Evolutionary conservation across 306 rosid genomes (phyloP), one percentile per base, ranked within the genome.

Genomic region (Castanea sativa): DNA sequence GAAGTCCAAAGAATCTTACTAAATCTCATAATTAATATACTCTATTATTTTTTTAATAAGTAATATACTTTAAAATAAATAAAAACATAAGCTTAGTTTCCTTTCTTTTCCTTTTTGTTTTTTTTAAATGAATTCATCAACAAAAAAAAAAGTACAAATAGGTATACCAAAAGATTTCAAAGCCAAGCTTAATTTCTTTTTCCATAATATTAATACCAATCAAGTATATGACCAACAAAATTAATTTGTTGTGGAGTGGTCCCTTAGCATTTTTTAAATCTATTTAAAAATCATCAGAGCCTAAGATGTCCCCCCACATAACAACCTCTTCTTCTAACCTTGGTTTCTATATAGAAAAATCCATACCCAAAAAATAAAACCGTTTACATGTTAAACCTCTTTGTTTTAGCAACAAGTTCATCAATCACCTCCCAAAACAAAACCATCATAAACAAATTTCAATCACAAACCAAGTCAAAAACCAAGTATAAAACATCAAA

Each of bases 21-120:
- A 65, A 81, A 57, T 61, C 71, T 69, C 79, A 82, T 27, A 74
- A 15, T 69, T 33, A 65, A 38, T 45, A 70, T 61, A 18, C 58
- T 55, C 74, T 65, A n/a, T 41, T 41, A 23, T 23, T 38, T 41
- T 41, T 41, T 2, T 38, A 38, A 35, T 33, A 49, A 12, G 61
- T 33, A 65, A 38, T 35, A 69, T 55, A 18, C 58, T 49, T 71
- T 65, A 23, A 82, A 75, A 61, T 14, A 61, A 61, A 61, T 32
- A 61, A 61, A 61, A 27, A 61, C 68, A 38, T 27, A 27, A 27
- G 35, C 68, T 23, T 61, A 11, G 18, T 25, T 61, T 27, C 68
- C 14, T 25, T 61, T 60, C 33, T 38, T 38, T 29, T 29, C 30
- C 5, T 45, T 49, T 11, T 0, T 1, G 1, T 1, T 25, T 25